Percentiles rank a stretch among this genome's conserved stretches.
These are phyloP conservation scores for Aspergillus caelatus DNA, from an alignment of 2,329 filamentous ascomycete species.

Conservation along the genomic window DNA sequence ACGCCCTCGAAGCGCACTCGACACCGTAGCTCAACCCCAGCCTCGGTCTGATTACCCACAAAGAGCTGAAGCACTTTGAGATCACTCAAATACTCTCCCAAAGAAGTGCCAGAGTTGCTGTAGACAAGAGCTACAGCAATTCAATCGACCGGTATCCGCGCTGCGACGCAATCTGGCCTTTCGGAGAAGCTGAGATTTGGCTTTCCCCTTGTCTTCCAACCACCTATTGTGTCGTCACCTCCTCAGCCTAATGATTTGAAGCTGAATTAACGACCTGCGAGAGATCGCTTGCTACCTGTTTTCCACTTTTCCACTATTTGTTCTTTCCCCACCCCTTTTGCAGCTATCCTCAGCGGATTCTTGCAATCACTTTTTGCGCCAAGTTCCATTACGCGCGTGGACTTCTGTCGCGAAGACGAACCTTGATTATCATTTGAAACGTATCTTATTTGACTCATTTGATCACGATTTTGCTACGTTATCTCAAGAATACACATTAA, in stretches of 20 bases:
- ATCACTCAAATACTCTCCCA: not conserved
- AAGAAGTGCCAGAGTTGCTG: not conserved
- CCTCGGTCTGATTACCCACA: not conserved
- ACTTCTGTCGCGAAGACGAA: slow-evolving; percentile 4
- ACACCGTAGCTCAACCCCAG: not conserved
- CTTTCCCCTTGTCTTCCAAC: slow-evolving; percentile 17
- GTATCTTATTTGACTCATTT: not conserved
- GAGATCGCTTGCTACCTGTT: slow-evolving; percentile 15
- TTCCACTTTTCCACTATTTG: not conserved
- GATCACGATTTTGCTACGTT: slow-evolving; percentile 17
- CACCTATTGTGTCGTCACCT: slow-evolving; percentile 12
- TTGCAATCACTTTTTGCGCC: not conserved
- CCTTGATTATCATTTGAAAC: slow-evolving; percentile 1
- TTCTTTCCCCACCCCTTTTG: not conserved
- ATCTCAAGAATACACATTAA: slow-evolving; percentile 9
- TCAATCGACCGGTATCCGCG: slow-evolving; percentile 8
- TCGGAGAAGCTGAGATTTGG: slow-evolving; percentile 11
- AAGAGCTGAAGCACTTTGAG: not conserved
- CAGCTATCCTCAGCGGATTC: not conserved
- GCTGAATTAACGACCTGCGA: slow-evolving; percentile 16
- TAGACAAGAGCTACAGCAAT: not conserved
- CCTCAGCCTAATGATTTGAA: slow-evolving; percentile 15
- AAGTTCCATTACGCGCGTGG: not conserved
- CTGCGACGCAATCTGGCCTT: slow-evolving; percentile 25
- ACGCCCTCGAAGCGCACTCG: slow-evolving; percentile 8